phyloP scores from a whole-genome alignment of 1,284 basidiomycete species.

The Rhodotorula sp. region DNA sequence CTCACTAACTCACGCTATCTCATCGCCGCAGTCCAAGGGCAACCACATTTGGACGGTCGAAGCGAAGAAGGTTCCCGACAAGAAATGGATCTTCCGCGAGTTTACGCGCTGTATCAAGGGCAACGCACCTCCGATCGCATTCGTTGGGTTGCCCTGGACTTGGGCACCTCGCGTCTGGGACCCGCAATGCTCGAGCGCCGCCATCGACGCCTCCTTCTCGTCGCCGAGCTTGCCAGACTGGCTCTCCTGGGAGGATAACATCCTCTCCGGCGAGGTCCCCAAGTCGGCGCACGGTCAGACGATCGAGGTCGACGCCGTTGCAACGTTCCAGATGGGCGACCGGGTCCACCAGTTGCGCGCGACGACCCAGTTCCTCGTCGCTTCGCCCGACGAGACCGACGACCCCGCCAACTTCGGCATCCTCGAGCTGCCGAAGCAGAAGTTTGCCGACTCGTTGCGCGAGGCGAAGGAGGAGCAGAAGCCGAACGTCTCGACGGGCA shows the following conservation, averaged over 20 bases:
- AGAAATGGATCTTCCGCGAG: slow-evolving; percentile 85
- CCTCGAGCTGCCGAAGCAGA: not conserved
- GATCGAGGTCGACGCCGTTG: slow-evolving; percentile 31
- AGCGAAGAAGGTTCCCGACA: slow-evolving; percentile 74
- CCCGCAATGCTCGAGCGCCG: slow-evolving; percentile 61
- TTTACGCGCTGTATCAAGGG: slow-evolving; percentile 85
- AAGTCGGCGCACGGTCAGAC: slow-evolving; percentile 24
- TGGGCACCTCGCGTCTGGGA: slow-evolving; percentile 97
- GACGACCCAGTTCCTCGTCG: slow-evolving; percentile 25
- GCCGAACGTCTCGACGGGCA: slow-evolving; percentile 4
- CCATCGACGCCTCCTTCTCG: slow-evolving; percentile 50
- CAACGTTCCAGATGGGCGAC: slow-evolving; percentile 30
- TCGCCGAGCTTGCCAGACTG: slow-evolving; percentile 48
- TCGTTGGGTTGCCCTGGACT: slow-evolving; percentile 75
- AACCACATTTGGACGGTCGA: slow-evolving; percentile 99
- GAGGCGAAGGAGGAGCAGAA: slow-evolving; percentile 12
- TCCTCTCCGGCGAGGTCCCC: slow-evolving; percentile 29
- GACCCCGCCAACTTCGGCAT: slow-evolving; percentile 2
- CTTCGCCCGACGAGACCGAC: slow-evolving; percentile 24
- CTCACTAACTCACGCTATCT: not conserved
- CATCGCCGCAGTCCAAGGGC: slow-evolving; percentile 67
- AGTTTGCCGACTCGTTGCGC: not conserved
- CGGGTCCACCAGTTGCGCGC: slow-evolving; percentile 29
- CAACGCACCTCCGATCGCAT: slow-evolving; percentile 70
- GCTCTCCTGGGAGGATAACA: slow-evolving; percentile 50